Base-by-base conservation (phyloP, 2,329 filamentous ascomycete genomes). In the Lomentospora prolificans region DNA sequence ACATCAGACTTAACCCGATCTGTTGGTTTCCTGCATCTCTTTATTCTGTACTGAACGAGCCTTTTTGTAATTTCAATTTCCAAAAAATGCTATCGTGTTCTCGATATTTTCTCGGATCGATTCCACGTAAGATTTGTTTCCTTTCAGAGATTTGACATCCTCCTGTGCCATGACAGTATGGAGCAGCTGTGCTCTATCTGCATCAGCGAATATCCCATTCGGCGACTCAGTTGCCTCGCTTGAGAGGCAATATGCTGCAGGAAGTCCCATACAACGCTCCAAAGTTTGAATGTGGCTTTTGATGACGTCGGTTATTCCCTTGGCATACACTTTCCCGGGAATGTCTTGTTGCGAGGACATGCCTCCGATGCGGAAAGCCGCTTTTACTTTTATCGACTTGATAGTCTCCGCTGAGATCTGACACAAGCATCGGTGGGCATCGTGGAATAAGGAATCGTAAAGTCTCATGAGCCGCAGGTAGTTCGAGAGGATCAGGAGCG, bases 291-390 rank as follows among this genome's bases (percentile, higher is more conserved):
- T 46, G 54, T 61, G 61, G 53, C 55, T 24, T 44, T 60, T 57
- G 56, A 62, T 56, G 57, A 59, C 60, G 54, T 62, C 60, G 33
- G 61, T 53, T 22, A 63, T 59, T 50, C 60, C 55, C 14, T 50
- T 56, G 54, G 59, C 61, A 53, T 62, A 63, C 51, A 53, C 31
- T 58, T 62, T 61, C 8, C 62, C 51, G 51, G 60, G 60, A 58
- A 63, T 60, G 54, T 63, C 61, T 56, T 62, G 61, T 44, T 61
- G 58, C 50, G 61, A 59, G 27, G 61, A 56, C 17, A 63, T 30
- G 7, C 61, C 60, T 52, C 58, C 60, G 53, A 63, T 63, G 28
- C 59, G 60, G 50, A 63, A 57, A 41, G 62, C 61, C 54, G 60
- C 59, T 36, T 63, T 63, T 57, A 63, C 60, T 51, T 62, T 62